These are phyloP conservation scores for Hypocrella siamensis DNA, from an alignment of 2,329 filamentous ascomycete species.

Conservation along the genomic window DNA sequence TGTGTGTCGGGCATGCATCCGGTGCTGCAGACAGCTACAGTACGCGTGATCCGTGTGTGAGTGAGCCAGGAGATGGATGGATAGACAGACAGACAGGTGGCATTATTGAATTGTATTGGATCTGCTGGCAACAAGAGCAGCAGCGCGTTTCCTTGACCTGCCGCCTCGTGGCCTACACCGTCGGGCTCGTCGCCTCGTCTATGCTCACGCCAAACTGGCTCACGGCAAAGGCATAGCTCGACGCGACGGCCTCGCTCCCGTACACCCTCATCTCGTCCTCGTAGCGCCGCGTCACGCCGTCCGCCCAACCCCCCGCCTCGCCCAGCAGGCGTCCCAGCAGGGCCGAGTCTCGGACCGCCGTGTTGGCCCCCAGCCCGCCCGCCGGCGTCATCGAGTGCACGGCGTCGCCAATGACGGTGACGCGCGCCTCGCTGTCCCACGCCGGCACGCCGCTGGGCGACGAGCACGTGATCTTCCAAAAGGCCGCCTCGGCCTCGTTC, in stretches of 20 bases:
- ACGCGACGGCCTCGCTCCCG: constrained; percentile 35
- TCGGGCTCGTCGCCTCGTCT: constrained; percentile 18
- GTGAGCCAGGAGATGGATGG: no score
- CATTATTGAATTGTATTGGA: no score
- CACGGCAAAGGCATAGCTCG: constrained; percentile 34
- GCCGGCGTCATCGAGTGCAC: constrained; percentile 43
- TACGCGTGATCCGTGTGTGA: no score
- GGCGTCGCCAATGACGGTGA: constrained; percentile 43
- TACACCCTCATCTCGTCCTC: constrained; percentile 48
- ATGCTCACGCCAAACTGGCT: constrained; percentile 27
- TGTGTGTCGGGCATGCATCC: no score
- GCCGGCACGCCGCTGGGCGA: constrained; percentile 41
- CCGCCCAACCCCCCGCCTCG: constrained; percentile 36
- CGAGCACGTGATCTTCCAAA: constrained; percentile 53
- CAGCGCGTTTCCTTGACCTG: no score
- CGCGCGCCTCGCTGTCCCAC: constrained; percentile 41
- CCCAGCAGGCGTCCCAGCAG: constrained; percentile 33
- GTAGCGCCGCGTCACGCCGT: constrained; percentile 39
- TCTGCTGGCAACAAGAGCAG: no score
- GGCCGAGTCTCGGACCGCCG: constrained; percentile 37
- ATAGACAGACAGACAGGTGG: no score
- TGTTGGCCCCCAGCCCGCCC: constrained; percentile 40
- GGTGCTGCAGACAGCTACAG: no score
- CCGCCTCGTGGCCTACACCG: no score
- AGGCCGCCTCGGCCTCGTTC: constrained; percentile 38